Evolutionary conservation across 371 early-diverging fungal genomes (phyloP).

Genomic region (Batrachochytrium dendrobatidis): DNA sequence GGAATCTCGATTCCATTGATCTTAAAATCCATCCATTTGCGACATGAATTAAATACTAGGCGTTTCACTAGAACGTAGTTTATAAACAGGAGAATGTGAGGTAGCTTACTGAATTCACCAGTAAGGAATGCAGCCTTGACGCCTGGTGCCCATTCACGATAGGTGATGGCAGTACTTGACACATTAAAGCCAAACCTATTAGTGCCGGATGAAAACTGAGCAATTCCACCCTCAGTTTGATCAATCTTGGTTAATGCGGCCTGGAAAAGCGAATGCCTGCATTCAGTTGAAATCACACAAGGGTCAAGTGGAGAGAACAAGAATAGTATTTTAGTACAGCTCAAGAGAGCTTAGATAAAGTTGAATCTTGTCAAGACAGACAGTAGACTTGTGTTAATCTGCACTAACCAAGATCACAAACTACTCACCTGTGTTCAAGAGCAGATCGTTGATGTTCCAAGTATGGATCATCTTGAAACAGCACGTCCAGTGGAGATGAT

Average conservation of each 20-base stretch:
- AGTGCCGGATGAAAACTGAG: constrained; percentile 71
- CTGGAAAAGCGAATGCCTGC: not conserved
- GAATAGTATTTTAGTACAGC: not conserved
- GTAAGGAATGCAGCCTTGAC: constrained; percentile 71
- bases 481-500: constrained; percentile 2
- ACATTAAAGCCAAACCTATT: constrained; percentile 71
- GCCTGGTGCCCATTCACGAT: constrained; percentile 93
- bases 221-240: constrained; percentile 64
- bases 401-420: not conserved
- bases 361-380: not conserved
- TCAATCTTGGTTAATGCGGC: constrained; percentile 36
- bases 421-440: constrained; percentile 24
- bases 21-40: no score
- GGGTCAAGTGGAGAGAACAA: not conserved
- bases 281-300: not conserved
- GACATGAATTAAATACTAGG: no score
- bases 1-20: constrained; percentile 69
- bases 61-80: no score
- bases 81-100: no score
- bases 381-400: not conserved
- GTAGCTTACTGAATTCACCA: constrained; percentile 83
- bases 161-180: constrained; percentile 53
- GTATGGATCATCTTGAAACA: constrained; percentile 32
- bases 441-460: constrained; percentile 24
- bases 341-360: constrained; percentile 1